Evolutionary conservation across 2,329 filamentous ascomycete genomes (phyloP).

Genomic region (Alternaria hordeiaustralica): DNA sequence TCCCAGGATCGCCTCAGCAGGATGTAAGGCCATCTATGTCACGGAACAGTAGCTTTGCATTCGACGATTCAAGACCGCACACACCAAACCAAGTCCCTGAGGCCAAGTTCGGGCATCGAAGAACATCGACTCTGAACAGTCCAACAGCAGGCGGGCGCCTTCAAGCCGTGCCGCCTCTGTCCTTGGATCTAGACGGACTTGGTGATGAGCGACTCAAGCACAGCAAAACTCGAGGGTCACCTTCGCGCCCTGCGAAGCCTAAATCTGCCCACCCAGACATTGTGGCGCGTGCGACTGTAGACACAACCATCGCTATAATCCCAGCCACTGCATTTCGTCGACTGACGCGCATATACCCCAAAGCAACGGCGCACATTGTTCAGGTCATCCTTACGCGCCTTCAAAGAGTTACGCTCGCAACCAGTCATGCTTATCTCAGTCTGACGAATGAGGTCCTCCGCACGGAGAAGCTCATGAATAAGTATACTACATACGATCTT

Average conservation of each 20-base stretch:
- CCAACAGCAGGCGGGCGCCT: slow-evolving; percentile 45
- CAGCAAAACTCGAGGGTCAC: slow-evolving; percentile 25
- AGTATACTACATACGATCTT: slow-evolving; percentile 87
- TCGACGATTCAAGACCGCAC: slow-evolving; percentile 40
- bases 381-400: slow-evolving; percentile 95
- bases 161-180: slow-evolving; percentile 75
- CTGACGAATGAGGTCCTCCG: slow-evolving; percentile 89
- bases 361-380: slow-evolving; percentile 95
- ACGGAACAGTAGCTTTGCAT: slow-evolving; percentile 39
- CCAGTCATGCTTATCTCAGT: slow-evolving; percentile 92
- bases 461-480: slow-evolving; percentile 92
- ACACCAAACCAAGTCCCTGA: slow-evolving; percentile 35
- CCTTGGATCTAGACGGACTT: slow-evolving; percentile 62
- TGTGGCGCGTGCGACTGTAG: slow-evolving; percentile 91
- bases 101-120: slow-evolving; percentile 30
- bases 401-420: slow-evolving; percentile 91
- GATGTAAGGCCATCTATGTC: slow-evolving; percentile 27
- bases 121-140: slow-evolving; percentile 43
- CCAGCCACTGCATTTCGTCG: slow-evolving; percentile 94
- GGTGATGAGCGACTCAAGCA: slow-evolving; percentile 29
- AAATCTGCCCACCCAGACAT: slow-evolving; percentile 95
- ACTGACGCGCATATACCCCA: slow-evolving; percentile 91
- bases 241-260: slow-evolving; percentile 50
- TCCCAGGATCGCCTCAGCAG: slow-evolving; percentile 35
- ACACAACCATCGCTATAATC: slow-evolving; percentile 98